Conservation (phyloP, 192 early-diverging fungal genomes). For the Podochytrium sp. region DNA sequence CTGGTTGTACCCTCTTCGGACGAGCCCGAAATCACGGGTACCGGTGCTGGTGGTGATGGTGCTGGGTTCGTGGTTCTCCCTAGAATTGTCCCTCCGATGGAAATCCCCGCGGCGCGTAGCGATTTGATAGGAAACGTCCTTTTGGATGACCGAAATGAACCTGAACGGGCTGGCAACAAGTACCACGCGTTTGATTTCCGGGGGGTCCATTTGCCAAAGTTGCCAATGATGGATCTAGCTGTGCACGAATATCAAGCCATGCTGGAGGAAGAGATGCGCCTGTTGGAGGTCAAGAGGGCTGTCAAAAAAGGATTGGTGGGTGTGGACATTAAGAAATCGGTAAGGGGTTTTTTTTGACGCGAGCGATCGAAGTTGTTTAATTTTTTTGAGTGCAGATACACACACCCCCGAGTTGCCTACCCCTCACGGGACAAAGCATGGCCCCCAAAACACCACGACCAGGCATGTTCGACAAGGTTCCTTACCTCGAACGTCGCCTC, state of each 20-base stretch:
- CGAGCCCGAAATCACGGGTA: no score
- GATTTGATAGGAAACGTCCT: neutral
- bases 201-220: no score
- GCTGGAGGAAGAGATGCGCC: neutral
- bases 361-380: neutral
- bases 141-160: neutral
- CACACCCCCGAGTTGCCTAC: slow-evolving; percentile 4
- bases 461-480: neutral
- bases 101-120: neutral
- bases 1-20: no score
- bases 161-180: neutral
- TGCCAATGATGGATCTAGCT: no score
- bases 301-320: slow-evolving; percentile 13
- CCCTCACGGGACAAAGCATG: neutral
- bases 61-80: no score
- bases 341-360: neutral
- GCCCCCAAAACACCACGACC: neutral
- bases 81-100: no score
- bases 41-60: no score
- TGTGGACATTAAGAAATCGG: slow-evolving; percentile 23
- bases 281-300: neutral
- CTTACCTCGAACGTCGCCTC: neutral
- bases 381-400: slow-evolving; percentile 13
- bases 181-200: neutral
- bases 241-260: neutral